phyloP scores from a whole-genome alignment of 495 filamentous ascomycete genomes.

The Pseudomonodictys pantanalensis region DNA sequence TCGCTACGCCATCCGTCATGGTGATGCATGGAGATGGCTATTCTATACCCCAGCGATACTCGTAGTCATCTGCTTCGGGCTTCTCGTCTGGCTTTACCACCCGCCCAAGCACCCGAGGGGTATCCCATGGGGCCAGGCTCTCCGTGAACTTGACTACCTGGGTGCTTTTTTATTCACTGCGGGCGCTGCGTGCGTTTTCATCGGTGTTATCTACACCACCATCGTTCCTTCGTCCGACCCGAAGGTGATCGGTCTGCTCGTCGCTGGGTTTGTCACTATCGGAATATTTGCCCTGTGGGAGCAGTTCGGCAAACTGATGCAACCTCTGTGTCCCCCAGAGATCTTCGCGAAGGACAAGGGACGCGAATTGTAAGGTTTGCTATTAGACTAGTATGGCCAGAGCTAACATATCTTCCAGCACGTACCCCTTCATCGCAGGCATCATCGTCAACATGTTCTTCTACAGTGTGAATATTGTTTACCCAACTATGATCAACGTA shows the following conservation, averaged over 20 bases:
- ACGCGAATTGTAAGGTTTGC: conserved; percentile 18
- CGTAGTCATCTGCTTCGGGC: conserved; percentile 15
- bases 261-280: too few species aligned
- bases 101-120: conserved; percentile 34
- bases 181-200: conserved; percentile 16
- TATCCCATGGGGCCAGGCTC: conserved; percentile 19
- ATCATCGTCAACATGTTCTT: conserved; percentile 32
- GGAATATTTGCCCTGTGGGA: too few species aligned
- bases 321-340: too few species aligned
- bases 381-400: too few species aligned
- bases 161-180: conserved; percentile 33
- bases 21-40: conserved; percentile 26
- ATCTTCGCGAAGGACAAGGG: conserved; percentile 27
- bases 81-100: conserved; percentile 31
- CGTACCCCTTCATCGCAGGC: conserved; percentile 23
- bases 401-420: not conserved
- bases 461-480: conserved; percentile 29
- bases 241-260: too few species aligned
- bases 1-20: conserved; percentile 30
- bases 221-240: too few species aligned
- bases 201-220: conserved; percentile 24
- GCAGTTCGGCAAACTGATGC: too few species aligned
- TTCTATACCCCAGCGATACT: conserved; percentile 28
- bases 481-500: conserved; percentile 23
- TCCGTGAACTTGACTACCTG: conserved; percentile 34